Conservation (phyloP, 805 yeast genomes). For the Candida michaelii region DNA sequence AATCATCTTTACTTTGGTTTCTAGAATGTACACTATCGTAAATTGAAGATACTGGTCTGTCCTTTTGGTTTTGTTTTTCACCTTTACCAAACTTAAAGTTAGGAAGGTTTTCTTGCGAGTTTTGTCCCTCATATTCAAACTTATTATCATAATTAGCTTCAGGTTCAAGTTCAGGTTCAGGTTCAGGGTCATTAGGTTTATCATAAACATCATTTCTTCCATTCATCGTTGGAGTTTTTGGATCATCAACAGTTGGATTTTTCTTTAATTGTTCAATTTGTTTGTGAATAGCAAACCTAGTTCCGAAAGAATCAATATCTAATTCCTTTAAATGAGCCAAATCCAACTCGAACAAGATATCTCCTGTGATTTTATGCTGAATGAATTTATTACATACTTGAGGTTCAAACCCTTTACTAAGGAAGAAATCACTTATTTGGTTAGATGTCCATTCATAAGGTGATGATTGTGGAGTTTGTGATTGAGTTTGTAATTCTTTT, state of each 20-base stretch:
- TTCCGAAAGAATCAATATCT: slow-evolving; percentile 91
- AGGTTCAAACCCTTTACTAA: slow-evolving; percentile 68
- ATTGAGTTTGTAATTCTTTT: slow-evolving; percentile 19
- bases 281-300: slow-evolving; percentile 87
- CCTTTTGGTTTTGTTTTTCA: not conserved
- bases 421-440: slow-evolving; percentile 78
- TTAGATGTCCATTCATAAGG: slow-evolving; percentile 77
- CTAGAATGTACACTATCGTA: slow-evolving; percentile 39
- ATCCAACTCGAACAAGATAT: slow-evolving; percentile 81
- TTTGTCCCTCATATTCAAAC: not conserved
- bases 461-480: not conserved
- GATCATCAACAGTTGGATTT: slow-evolving; percentile 4
- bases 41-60: slow-evolving; percentile 48
- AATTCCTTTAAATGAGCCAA: slow-evolving; percentile 84
- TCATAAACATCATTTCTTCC: not conserved
- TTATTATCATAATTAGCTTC: too few relatives aligned
- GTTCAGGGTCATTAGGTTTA: too few relatives aligned
- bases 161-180: too few relatives aligned
- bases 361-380: slow-evolving; percentile 86
- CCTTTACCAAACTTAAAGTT: slow-evolving; percentile 8
- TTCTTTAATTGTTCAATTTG: slow-evolving; percentile 72
- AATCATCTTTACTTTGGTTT: slow-evolving; percentile 40
- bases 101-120: not conserved
- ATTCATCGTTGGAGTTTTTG: not conserved
- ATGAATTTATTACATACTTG: slow-evolving; percentile 77